Evolutionary conservation across 2,329 filamentous ascomycete genomes (phyloP).

Genomic region (Sordariomycetes sp.): DNA sequence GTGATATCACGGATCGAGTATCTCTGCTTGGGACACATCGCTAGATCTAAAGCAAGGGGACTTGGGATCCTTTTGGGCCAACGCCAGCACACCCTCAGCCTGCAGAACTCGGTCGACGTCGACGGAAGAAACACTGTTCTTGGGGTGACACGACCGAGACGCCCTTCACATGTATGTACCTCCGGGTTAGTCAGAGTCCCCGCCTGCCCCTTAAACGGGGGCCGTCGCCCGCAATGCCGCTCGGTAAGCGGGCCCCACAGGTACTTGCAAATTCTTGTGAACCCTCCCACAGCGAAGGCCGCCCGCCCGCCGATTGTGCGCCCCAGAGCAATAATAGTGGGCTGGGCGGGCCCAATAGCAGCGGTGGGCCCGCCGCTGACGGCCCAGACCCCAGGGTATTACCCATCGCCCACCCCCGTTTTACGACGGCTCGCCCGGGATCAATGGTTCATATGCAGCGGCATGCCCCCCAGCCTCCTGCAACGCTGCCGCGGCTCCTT

Average conservation of each 20-base stretch:
- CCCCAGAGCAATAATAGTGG: too few species aligned
- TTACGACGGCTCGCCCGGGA: not conserved
- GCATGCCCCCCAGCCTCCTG: not conserved
- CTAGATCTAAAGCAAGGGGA: not conserved
- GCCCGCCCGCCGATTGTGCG: not conserved
- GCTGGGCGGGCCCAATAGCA: too few species aligned
- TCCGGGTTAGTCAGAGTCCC: not conserved
- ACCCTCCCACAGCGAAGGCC: not conserved
- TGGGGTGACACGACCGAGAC: not conserved
- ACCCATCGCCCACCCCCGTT: not conserved
- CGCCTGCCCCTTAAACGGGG: not conserved
- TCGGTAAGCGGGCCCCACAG: not conserved
- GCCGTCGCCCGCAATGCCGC: not conserved
- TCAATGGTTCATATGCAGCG: not conserved
- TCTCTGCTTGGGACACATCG: not conserved
- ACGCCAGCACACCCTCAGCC: not conserved
- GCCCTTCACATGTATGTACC: not conserved
- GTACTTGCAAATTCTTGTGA: not conserved
- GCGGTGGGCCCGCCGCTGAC: too few species aligned
- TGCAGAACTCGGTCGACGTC: not conserved
- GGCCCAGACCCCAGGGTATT: not conserved
- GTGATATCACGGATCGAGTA: not conserved
- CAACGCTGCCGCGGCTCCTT: not conserved
- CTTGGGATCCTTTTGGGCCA: not conserved
- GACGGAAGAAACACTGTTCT: not conserved